These are phyloP conservation scores for Mentha longifolia DNA, from an alignment of 257 asterid species.

Conservation along the genomic window DNA sequence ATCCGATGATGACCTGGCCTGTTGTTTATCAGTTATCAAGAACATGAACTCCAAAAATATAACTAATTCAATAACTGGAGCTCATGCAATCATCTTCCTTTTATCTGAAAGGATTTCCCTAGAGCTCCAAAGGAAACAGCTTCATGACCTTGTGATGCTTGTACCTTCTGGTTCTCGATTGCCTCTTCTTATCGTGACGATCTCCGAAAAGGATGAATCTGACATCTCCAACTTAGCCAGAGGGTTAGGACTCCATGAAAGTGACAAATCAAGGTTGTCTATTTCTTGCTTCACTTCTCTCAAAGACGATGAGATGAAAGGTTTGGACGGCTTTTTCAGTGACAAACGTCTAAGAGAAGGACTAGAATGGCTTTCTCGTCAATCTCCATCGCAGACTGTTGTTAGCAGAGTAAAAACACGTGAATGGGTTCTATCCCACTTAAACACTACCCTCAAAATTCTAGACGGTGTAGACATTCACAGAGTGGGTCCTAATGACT, in stretches of 20 bases:
- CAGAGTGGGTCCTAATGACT: slow-evolving; percentile 57
- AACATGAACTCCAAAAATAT: slow-evolving; percentile 45
- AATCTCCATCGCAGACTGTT: slow-evolving; percentile 67
- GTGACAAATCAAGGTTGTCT: slow-evolving; percentile 55
- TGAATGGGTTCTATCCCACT: slow-evolving; percentile 66
- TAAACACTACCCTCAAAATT: slow-evolving; percentile 54
- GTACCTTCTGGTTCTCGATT: slow-evolving; percentile 67
- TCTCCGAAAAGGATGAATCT: slow-evolving; percentile 45
- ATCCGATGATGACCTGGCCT: slow-evolving; percentile 49
- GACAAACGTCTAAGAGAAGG: slow-evolving; percentile 70
- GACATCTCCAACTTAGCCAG: slow-evolving; percentile 52
- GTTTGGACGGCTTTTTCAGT: slow-evolving; percentile 62
- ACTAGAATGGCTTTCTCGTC: slow-evolving; percentile 82
- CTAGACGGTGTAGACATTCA: slow-evolving; percentile 41
- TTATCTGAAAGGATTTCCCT: slow-evolving; percentile 59
- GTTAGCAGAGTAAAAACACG: slow-evolving; percentile 60
- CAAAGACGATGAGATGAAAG: slow-evolving; percentile 43
- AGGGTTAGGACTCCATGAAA: slow-evolving; percentile 56
- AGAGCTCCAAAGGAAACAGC: slow-evolving; percentile 66
- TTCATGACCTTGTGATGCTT: slow-evolving; percentile 55
- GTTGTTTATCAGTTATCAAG: slow-evolving; percentile 79
- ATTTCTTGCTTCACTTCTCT: slow-evolving; percentile 53
- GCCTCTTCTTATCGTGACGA: slow-evolving; percentile 78
- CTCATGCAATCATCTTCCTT: slow-evolving; percentile 72
- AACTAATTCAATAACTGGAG: slow-evolving; percentile 58